Base-by-base conservation (phyloP, 2,329 filamentous ascomycete genomes). In the Pestalotiopsis fici region DNA sequence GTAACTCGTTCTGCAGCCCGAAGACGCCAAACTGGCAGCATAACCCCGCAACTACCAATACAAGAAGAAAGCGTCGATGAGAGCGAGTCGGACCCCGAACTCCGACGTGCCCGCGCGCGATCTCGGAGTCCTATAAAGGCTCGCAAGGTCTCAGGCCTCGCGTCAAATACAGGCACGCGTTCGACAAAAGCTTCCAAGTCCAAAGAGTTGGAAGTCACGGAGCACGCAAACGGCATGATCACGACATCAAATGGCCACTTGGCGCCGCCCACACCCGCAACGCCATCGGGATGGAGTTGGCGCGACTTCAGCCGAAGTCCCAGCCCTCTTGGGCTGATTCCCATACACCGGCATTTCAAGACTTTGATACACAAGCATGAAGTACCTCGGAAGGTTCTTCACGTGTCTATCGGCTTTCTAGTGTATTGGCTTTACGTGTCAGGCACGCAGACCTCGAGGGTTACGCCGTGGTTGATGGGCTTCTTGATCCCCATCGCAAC, bases 401-500 rank as follows among this genome's bases (percentile, higher is more conserved):
- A 99, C 78, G 93, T 98, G 67, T 98, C 95, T 60, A 99, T 99
- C 77, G 96, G 96, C 65, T 98, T 98, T 82, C 86, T 98, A 69
- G 94, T 95, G 23, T 87, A 97, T 59, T 93, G 91, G 83, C 87
- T 98, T 47, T 99, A 98, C 80, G 85, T 89, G 62, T 89, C 87
- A 28, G 95, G 94, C 66, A 88, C 91, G 4, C 94, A 97, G 78
- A 89, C 93, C 0, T 84, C 83, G 23, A 82, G 91, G 21, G 95
- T 99, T 63, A 91, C 95, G 56, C 95, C 96, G 0, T 94, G 92
- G 76, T 87, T 99, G 56, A 90, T 98, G 79, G 86, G 87, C 7
- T 89, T 90, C 2, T 84, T 99, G 55, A 85, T 98, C 54, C 96
- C 96, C 39, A 96, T 98, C 76, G 91, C 93, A 35, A 87, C 89